These are phyloP conservation scores for Pulchroboletus neoregius DNA, from an alignment of 1,284 basidiomycete species.

Conservation along the genomic window DNA sequence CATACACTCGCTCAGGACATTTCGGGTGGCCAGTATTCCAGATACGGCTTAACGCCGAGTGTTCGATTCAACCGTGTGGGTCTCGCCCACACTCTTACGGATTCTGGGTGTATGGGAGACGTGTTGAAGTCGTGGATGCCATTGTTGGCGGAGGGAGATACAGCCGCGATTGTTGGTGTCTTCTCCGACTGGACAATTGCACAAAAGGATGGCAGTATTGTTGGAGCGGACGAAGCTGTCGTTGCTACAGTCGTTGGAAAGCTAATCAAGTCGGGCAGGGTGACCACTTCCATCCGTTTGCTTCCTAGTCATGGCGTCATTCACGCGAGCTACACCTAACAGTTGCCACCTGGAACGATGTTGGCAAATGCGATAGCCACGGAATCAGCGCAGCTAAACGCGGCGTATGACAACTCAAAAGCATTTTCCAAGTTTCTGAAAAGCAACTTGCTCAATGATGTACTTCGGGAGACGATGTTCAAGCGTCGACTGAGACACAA, in stretches of 20 bases:
- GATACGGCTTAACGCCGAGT: slow-evolving; percentile 22
- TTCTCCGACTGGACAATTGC: slow-evolving; percentile 39
- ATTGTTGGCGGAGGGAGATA: slow-evolving; percentile 25
- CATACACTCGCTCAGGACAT: slow-evolving; percentile 24
- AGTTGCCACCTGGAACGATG: slow-evolving; percentile 19
- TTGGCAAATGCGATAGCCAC: slow-evolving; percentile 6
- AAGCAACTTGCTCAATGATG: slow-evolving; percentile 3
- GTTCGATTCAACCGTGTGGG: slow-evolving; percentile 40
- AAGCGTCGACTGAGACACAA: slow-evolving; percentile 26
- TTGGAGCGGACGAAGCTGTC: slow-evolving; percentile 9
- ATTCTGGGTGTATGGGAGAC: slow-evolving; percentile 28
- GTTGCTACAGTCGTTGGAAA: slow-evolving; percentile 14
- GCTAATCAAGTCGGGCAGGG: slow-evolving; percentile 22
- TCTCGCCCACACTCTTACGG: slow-evolving; percentile 36
- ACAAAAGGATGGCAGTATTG: slow-evolving; percentile 20
- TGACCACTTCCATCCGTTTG: slow-evolving; percentile 1
- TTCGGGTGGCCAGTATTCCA: slow-evolving; percentile 13
- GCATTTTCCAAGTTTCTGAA: slow-evolving; percentile 27
- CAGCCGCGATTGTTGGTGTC: slow-evolving; percentile 36
- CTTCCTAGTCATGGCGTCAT: background rate
- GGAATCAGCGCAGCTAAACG: slow-evolving; percentile 10
- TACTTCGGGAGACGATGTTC: slow-evolving; percentile 15
- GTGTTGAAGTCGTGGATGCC: slow-evolving; percentile 35
- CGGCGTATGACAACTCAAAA: slow-evolving; percentile 32
- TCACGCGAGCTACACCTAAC: slow-evolving; percentile 1